Base-by-base conservation (phyloP, 345 rosid genomes). In the Euclidium syriacum region DNA sequence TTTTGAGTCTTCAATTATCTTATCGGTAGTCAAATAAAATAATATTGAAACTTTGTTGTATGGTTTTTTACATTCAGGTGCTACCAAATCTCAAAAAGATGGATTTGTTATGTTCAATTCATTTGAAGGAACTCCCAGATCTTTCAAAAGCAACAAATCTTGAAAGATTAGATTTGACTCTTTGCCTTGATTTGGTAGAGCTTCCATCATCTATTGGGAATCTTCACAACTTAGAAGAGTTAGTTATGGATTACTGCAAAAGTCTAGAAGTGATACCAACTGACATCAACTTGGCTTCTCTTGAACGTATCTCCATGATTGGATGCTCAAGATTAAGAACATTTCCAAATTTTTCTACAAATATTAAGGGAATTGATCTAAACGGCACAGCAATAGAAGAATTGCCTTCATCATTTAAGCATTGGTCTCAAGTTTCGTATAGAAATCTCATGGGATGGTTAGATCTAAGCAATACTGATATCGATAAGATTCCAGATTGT, bases 101-200 rank as follows among this genome's bases (percentile, higher is more conserved):
- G 8, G 22, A 46, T 18, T 57, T 76, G 23, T 2, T 15, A 2
- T 0, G 19, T 2, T 72, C 57, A 7, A 2, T 5, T 12, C 15
- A 60, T 10, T 35, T 75, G 36, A 47, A n/a, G 0, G 32, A 14
- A 52, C 50, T 67, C 27, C 52, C 66, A 27, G 54, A 71, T 26
- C 44, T 62, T 4, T 60, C 73, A 34, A 1, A 32, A 14, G 69
- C 69, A 1, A 12, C 24, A 12, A 57, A 23, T 5, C 41, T 76
- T 38, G 65, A 52, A 17, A 43, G 26, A 9, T 6, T 70, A 10
- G 0, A 11, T 12, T 44, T 76, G 10, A 16, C 17, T 17, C 17
- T 34, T 0, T 75, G 79, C 57, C n/a, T 5, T 12, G 47, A 27
- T 18, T 34, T 68, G 36, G 39, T 15, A 18, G 38, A 39, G 22